Percentiles rank a stretch among this genome's conserved stretches.
These are phyloP conservation scores for Lophium mytilinum DNA, from an alignment of 495 filamentous ascomycete species.

Conservation along the genomic window DNA sequence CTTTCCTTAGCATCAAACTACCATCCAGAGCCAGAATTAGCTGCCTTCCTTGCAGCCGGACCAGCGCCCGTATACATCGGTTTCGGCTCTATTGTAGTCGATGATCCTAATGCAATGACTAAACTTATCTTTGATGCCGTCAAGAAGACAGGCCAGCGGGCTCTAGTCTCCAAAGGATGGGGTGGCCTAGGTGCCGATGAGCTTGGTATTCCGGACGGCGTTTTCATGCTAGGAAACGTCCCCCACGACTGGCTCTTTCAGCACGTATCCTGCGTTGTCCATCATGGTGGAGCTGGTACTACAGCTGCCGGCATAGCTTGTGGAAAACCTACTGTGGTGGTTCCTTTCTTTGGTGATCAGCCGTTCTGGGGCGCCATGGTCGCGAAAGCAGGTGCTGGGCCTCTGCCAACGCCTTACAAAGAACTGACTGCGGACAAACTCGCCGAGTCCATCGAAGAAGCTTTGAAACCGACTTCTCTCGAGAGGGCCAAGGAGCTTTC, in stretches of 20 bases:
- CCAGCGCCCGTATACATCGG: constrained; percentile 57
- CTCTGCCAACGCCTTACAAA: constrained; percentile 39
- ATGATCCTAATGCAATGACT: constrained; percentile 49
- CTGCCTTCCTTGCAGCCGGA: constrained; percentile 45
- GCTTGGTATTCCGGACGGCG: constrained; percentile 36
- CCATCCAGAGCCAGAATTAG: constrained; percentile 44
- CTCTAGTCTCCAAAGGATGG: constrained; percentile 58
- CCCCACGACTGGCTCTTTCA: constrained; percentile 63
- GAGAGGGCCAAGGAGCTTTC: constrained; percentile 32
- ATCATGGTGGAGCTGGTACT: constrained; percentile 61
- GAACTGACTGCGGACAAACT: constrained; percentile 37
- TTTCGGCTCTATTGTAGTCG: constrained; percentile 60
- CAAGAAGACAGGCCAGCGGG: constrained; percentile 41
- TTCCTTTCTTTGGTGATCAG: constrained; percentile 62
- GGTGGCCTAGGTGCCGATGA: constrained; percentile 47
- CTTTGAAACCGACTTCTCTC: constrained; percentile 32
- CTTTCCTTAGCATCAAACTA: constrained; percentile 42
- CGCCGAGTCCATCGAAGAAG: constrained; percentile 35
- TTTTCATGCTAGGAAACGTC: constrained; percentile 52
- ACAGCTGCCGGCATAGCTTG: constrained; percentile 53
- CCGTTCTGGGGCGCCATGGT: constrained; percentile 54
- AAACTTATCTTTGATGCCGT: constrained; percentile 49
- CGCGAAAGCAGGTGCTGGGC: constrained; percentile 43
- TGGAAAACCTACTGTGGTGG: constrained; percentile 51
- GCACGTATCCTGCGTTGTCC: constrained; percentile 52